These are phyloP conservation scores for Narthecium ossifragum DNA, from an alignment of 106 monocot species.

Conservation along the genomic window DNA sequence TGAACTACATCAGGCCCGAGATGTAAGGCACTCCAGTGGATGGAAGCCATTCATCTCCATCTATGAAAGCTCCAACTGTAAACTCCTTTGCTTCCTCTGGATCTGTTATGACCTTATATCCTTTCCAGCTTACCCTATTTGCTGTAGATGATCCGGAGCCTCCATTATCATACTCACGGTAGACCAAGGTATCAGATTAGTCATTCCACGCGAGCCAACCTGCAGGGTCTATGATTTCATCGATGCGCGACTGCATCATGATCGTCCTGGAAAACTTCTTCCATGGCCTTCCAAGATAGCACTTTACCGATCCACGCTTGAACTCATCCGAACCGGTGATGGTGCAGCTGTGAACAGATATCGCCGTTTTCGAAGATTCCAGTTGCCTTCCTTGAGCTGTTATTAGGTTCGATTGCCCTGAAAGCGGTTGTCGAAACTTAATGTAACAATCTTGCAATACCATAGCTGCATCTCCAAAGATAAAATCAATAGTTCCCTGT, in stretches of 20 bases:
- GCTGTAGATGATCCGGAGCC: neutral
- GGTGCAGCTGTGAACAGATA: neutral
- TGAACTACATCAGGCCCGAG: neutral
- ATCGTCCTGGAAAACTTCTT: neutral
- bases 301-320: neutral
- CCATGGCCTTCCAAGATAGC: neutral
- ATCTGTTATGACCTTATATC: neutral
- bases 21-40: neutral
- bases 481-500: neutral
- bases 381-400: neutral
- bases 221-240: neutral
- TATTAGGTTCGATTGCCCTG: neutral
- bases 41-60: neutral
- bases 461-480: neutral
- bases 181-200: neutral
- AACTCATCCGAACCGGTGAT: neutral
- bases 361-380: neutral
- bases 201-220: neutral
- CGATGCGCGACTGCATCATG: neutral
- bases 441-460: neutral
- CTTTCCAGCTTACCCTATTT: neutral
- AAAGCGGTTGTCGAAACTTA: neutral
- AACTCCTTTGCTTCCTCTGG: neutral
- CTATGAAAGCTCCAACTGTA: neutral
- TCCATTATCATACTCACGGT: neutral